Base-by-base conservation (phyloP, 129 eudicot species). In the Deinandra increscens region DNA sequence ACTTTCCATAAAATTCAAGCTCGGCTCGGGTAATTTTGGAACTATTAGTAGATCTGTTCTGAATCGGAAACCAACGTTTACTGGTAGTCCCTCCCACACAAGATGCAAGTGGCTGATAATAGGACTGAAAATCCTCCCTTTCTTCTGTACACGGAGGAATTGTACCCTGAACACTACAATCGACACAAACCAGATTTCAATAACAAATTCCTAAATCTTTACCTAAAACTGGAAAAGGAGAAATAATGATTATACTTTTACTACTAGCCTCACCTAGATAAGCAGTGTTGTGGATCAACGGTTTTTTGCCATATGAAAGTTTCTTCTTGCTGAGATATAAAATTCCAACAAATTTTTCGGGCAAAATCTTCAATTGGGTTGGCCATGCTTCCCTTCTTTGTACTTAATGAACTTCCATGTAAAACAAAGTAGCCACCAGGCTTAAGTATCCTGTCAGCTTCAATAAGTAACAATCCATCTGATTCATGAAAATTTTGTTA, bases 251-350 rank as follows among this genome's bases (percentile, higher is more conserved):
- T 48, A 13, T 23, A n/a, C 8, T 50, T 15, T 62, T 6, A 44
- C 62, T 42, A 78, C 37, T 60, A 68, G 80, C 55, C 89, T 84
- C 81, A 88, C 98, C 96, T 81, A 63, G 88, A 78, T 64, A 74
- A 70, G 75, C 80, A 85, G 80, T 95, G 86, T 66, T 79, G 78
- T 43, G 91, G 75, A 71, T 92, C 95, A 34, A 70, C 66, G n/a
- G 98, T 86, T 82, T 92, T 92, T 80, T 88, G 96, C 98, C 98
- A 92, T 74, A 92, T 80, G 61, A 81, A 84, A 73, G 95, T 92
- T 44, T 89, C 95, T 76, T 92, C 98, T 81, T 89, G 96, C 77
- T 89, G 95, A 19, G 87, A 89, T 81, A 86, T 50, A 66, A 89
- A 78, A 36, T 64, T 83, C 98, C 98, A 92, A 72, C 96, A 92